Evolutionary conservation across 768 basidiomycete genomes (phyloP), one percentile per base, ranked within the genome.

Genomic region (Phaffia australis): DNA sequence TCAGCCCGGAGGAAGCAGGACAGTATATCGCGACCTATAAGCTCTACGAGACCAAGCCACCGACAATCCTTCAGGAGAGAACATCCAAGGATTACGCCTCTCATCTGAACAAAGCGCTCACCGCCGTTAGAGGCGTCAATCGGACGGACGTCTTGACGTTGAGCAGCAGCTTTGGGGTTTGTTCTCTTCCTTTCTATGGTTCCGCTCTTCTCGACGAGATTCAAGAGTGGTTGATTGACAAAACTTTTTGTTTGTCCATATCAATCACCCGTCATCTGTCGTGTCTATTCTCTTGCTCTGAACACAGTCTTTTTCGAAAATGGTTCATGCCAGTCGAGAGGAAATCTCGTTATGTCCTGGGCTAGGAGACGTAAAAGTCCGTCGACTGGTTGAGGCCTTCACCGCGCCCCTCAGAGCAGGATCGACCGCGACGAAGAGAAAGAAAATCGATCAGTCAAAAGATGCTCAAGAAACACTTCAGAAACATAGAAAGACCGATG

Each of bases 131-230:
- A 73, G 90, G 88, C 71, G 89, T 99, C 69, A 98, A 98, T 78
- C 95, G 94, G 80, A 98, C 94, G 3, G 95, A 99, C 72, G 90
- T 93, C 1, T 85, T 89, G 77, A 98, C 94, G 3, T 79, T 99
- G 51, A 83, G 88, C 25, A 86, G 86, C 1, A 87, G 89, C n/a
- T 86, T 93, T 71, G 93, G 92, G 47, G 94, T 97, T 78, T 65
- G 86, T 80, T 35, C 4, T 1, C n/a, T 23, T 47, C 29, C 30
- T 30, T 42, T 14, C 8, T 35, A 47, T 42, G 3, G 19, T 25
- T 23, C 15, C 23, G 11, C 8, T 55, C 7, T 5, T 63, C 27
- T n/a, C 56, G 25, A 7, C 32, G 32, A 35, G 14, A 29, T 46
- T 16, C 48, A 16, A 46, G 23, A 18, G 35, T 49, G 56, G 49